Base-by-base conservation (phyloP, 2,329 filamentous ascomycete species). In the Aureobasidium sp. region DNA sequence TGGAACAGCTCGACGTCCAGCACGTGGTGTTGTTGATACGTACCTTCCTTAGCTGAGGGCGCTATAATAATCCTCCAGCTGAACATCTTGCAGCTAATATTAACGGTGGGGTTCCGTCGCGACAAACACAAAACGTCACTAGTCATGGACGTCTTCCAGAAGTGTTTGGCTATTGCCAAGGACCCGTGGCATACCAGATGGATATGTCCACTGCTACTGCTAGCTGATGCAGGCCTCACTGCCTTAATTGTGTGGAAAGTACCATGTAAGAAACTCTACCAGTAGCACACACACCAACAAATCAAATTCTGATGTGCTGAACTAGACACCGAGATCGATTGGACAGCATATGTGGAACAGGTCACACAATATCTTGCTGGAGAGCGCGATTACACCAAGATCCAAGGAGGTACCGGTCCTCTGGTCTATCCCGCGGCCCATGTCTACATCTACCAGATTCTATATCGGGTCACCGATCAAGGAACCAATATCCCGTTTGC, bases 281-380 rank as follows among this genome's bases (percentile, higher is more conserved):
- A n/a, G n/a, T n/a, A n/a, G n/a, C n/a, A n/a, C n/a, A n/a, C n/a
- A n/a, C n/a, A n/a, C n/a, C n/a, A n/a, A n/a, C n/a, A n/a, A n/a
- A n/a, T n/a, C 48, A 37, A 52, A 39, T 27, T 44, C 63, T 65
- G 26, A 60, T 44, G 41, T 12, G 9, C 36, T 50, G 46, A 20
- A 62, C 26, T 67, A 90, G 94, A 99, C 73, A 99, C 94, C 47
- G 94, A 99, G 75, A 99, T 99, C 71, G 94, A 99, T 77, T 99
- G 93, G 93, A 83, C 82, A 63, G 91, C 94, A 0, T 99, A 99
- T 75, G 97, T 99, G 92, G 84, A 97, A 73, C 94, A 99, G 71
- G 82, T 97, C 48, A 77, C 83, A 44, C 86, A 92, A 68, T 94
- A 88, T 71, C 78, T 92, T 50, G 81, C 84, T 20, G 94, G 94